These are phyloP conservation scores for Toxicodendron radicans DNA, from an alignment of 345 rosid genomes.

Conservation along the genomic window DNA sequence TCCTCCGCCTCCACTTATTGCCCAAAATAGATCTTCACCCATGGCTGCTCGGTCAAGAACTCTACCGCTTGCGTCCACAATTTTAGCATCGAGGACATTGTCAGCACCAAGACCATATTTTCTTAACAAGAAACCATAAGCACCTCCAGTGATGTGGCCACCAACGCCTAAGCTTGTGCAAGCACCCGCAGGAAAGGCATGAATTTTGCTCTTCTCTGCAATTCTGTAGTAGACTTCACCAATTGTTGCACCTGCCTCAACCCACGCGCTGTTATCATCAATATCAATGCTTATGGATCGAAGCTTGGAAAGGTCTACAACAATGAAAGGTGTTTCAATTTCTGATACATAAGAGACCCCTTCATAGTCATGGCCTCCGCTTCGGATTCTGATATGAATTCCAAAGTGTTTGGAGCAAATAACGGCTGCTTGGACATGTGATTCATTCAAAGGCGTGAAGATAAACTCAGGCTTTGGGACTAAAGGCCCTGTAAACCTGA, in stretches of 20 bases:
- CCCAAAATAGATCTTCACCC: not conserved
- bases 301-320: slow-evolving; percentile 15
- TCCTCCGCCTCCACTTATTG: not conserved
- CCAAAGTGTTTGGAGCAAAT: slow-evolving; percentile 40
- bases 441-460: not conserved
- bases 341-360: not conserved
- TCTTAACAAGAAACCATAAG: not conserved
- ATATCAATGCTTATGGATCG: slow-evolving; percentile 45
- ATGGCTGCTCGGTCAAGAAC: not conserved
- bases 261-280: slow-evolving; percentile 56
- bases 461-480: slow-evolving; percentile 48
- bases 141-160: slow-evolving; percentile 27
- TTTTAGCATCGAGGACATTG: not conserved
- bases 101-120: not conserved
- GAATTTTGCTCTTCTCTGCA: slow-evolving; percentile 50
- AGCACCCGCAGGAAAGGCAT: slow-evolving; percentile 33
- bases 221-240: slow-evolving; percentile 32
- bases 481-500: slow-evolving; percentile 37
- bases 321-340: not conserved
- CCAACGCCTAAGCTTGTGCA: slow-evolving; percentile 55
- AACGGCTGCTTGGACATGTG: not conserved
- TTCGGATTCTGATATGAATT: slow-evolving; percentile 50
- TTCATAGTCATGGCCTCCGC: slow-evolving; percentile 56
- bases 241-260: slow-evolving; percentile 61
- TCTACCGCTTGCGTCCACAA: slow-evolving; percentile 40